Percentiles rank a stretch among this genome's conserved stretches.
phyloP scores from a whole-genome alignment of 306 rosid species.

The Neltuma alba region DNA sequence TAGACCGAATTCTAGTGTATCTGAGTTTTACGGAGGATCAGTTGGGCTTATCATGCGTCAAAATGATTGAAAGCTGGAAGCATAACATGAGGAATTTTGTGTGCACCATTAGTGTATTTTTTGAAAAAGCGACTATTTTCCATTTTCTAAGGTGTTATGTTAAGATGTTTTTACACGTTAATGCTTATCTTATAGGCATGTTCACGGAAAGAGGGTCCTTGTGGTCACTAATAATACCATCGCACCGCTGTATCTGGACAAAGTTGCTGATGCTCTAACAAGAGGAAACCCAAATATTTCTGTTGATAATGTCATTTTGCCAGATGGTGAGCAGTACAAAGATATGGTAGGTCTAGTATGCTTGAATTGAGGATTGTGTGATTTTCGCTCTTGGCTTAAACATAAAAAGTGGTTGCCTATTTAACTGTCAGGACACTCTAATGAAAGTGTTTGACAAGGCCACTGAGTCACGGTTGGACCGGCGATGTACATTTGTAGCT shows the following conservation, averaged over 20 bases:
- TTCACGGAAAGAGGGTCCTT: slow-evolving; percentile 90
- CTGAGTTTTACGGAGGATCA: not conserved
- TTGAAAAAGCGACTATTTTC: not conserved
- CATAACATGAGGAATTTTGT: not conserved
- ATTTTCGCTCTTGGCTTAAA: not conserved
- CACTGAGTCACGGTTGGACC: no score
- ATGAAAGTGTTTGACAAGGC: no score
- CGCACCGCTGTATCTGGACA: slow-evolving; percentile 79
- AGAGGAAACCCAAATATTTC: slow-evolving; percentile 74
- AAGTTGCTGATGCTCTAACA: slow-evolving; percentile 78
- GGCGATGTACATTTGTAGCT: slow-evolving; percentile 94
- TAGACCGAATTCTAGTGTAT: not conserved
- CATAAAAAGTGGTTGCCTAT: slow-evolving; percentile 34
- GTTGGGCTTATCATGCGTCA: not conserved
- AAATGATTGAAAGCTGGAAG: not conserved
- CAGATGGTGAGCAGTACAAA: slow-evolving; percentile 88
- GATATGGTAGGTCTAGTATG: slow-evolving; percentile 62
- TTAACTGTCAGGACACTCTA: slow-evolving; percentile 72
- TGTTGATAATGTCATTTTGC: slow-evolving; percentile 82
- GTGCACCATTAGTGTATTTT: not conserved
- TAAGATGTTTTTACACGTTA: not conserved
- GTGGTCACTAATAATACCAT: slow-evolving; percentile 81
- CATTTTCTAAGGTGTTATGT: not conserved
- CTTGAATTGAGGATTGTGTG: slow-evolving; percentile 6
- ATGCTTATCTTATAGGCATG: slow-evolving; percentile 59